Conservation (phyloP, 768 basidiomycete species). For the Suillus cothurnatus region DNA sequence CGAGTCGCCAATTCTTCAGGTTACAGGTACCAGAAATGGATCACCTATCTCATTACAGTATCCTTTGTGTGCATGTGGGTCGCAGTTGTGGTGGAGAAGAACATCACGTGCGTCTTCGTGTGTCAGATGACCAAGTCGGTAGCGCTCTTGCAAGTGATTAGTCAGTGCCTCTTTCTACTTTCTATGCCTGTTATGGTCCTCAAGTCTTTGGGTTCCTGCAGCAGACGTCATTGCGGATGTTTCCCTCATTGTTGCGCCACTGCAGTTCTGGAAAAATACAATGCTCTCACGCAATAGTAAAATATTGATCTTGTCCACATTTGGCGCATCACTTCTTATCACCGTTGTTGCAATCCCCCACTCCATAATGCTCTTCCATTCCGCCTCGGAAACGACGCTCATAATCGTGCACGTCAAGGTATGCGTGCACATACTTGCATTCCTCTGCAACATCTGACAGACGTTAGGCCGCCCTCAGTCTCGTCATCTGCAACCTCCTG, state of each 20-base stretch:
- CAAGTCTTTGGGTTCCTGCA: background rate
- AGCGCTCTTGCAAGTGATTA: slow-evolving; percentile 1
- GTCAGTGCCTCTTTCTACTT: background rate
- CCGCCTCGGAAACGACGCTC: background rate
- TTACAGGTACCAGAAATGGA: background rate
- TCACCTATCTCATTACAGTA: background rate
- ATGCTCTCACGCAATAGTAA: background rate
- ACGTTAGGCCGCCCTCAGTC: slow-evolving; percentile 3
- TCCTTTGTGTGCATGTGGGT: slow-evolving; percentile 8
- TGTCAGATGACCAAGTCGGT: background rate
- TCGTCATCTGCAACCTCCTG: slow-evolving; percentile 8
- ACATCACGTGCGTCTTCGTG: background rate
- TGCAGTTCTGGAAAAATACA: background rate
- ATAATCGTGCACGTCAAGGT: slow-evolving; percentile 4
- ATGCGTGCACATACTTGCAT: background rate
- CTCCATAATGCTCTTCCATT: background rate
- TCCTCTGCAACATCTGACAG: background rate
- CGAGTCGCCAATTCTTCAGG: background rate
- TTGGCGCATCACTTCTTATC: slow-evolving; percentile 1
- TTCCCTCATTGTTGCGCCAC: background rate
- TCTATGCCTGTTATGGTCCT: background rate
- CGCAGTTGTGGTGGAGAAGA: background rate
- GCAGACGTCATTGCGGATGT: slow-evolving; percentile 2
- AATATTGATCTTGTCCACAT: slow-evolving; percentile 4
- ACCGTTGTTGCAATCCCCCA: background rate